A percentile compares a stretch with the other conserved stretches of the same genome.
Evolutionary conservation across 805 yeast genomes (phyloP).

Genomic region (Candida khao-thaluensis): DNA sequence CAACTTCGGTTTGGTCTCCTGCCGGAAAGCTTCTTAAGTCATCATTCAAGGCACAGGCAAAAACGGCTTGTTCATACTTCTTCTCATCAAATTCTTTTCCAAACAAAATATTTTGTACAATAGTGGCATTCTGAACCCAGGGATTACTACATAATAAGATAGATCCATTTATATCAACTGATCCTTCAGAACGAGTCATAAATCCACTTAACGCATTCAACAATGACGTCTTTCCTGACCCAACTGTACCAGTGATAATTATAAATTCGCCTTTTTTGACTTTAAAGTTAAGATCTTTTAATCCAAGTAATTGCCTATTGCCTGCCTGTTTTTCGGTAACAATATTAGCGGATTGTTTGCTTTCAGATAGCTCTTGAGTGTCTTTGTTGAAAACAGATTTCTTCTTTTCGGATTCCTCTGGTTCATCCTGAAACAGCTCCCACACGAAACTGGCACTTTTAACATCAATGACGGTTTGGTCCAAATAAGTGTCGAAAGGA

Average conservation of each 20-base stretch:
- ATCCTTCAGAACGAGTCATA: constrained; percentile 33
- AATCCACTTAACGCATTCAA: constrained; percentile 37
- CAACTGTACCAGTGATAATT: constrained; percentile 35
- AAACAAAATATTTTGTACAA: constrained; percentile 31
- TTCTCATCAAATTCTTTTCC: constrained; percentile 23
- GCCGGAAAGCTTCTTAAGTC: constrained; percentile 30
- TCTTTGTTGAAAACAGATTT: too few species aligned
- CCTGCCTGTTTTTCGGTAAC: too few species aligned
- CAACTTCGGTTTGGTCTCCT: constrained; percentile 35
- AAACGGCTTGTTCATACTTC: constrained; percentile 23
- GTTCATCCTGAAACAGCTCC: constrained; percentile 12
- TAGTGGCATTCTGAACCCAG: constrained; percentile 38
- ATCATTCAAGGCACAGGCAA: constrained; percentile 27
- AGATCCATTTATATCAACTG: constrained; percentile 25
- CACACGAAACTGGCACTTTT: constrained; percentile 11
- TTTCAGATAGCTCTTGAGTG: too few species aligned
- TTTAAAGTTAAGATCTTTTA: constrained; percentile 24
- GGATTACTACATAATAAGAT: constrained; percentile 30
- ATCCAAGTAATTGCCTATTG: constrained; percentile 18
- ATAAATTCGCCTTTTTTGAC: constrained; percentile 32
- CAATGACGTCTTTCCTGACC: constrained; percentile 36
- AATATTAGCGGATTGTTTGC: too few species aligned
- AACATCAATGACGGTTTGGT: constrained; percentile 10
- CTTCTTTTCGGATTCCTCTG: constrained; percentile 16
- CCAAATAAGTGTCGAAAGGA: constrained; percentile 12